Evolutionary conservation across 371 early-diverging fungal species (phyloP).

Genomic region (Mortierella sp.): DNA sequence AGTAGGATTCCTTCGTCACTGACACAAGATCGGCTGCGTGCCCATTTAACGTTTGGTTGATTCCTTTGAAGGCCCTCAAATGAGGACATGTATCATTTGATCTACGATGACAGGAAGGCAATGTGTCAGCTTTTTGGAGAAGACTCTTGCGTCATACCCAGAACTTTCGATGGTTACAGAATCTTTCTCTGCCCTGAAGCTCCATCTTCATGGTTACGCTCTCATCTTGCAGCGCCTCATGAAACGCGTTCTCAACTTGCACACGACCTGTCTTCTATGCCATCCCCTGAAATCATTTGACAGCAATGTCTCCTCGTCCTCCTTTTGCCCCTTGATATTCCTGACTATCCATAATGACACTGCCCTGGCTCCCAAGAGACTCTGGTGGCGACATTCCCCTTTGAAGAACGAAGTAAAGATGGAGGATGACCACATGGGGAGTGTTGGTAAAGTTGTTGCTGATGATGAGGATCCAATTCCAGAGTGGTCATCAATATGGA

Average conservation of each 20-base stretch:
- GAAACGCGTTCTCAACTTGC: no score
- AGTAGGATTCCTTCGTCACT: constrained; percentile 14
- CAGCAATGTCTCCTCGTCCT: not conserved
- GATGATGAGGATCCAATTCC: not conserved
- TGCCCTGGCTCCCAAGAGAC: constrained; percentile 14
- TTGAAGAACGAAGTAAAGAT: constrained; percentile 23
- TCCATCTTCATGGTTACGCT: constrained; percentile 35
- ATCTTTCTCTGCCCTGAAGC: constrained; percentile 34
- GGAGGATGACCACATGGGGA: constrained; percentile 1
- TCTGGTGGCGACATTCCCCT: constrained; percentile 11
- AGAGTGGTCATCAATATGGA: not conserved
- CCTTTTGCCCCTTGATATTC: not conserved
- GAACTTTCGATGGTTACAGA: constrained; percentile 23
- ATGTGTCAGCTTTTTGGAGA: not conserved
- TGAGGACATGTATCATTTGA: constrained; percentile 49
- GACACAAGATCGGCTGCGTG: constrained; percentile 33
- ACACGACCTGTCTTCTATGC: constrained; percentile 18
- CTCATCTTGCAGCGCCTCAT: constrained; percentile 35
- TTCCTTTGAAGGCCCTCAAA: constrained; percentile 51
- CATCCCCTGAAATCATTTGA: constrained; percentile 14
- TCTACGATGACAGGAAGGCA: constrained; percentile 12
- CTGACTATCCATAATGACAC: constrained; percentile 1
- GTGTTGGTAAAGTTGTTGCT: not conserved
- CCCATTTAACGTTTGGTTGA: constrained; percentile 37
- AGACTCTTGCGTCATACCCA: not conserved